Conservation (phyloP, 768 basidiomycete species). For the Strobilomyces echinocephalus region DNA sequence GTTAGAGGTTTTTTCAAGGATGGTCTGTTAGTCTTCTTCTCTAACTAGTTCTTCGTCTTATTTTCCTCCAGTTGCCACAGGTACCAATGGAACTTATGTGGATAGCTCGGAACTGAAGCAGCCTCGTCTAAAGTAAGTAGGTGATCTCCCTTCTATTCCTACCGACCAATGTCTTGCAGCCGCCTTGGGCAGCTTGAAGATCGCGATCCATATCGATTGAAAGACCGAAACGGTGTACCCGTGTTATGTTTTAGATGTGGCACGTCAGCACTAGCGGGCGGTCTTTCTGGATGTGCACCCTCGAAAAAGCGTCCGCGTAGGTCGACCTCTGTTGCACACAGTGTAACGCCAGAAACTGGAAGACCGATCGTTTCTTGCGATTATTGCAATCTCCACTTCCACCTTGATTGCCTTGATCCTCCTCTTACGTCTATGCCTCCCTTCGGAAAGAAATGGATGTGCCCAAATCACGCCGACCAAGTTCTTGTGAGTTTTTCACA, state of each 20-base stretch:
- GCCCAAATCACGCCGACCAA: slow-evolving; percentile 93
- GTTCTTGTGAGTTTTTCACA: slow-evolving; percentile 55
- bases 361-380: slow-evolving; percentile 89
- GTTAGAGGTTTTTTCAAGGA: slow-evolving; percentile 81
- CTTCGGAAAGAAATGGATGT: slow-evolving; percentile 95
- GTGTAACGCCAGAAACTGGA: slow-evolving; percentile 49
- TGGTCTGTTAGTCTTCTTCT: slow-evolving; percentile 45
- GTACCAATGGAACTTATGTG: slow-evolving; percentile 76
- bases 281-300: slow-evolving; percentile 48
- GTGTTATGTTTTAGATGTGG: slow-evolving; percentile 92
- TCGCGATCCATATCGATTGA: slow-evolving; percentile 81
- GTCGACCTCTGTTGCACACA: slow-evolving; percentile 37
- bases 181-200: slow-evolving; percentile 89
- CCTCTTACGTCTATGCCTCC: slow-evolving; percentile 83
- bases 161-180: slow-evolving; percentile 34
- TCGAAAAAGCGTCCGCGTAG: slow-evolving; percentile 52
- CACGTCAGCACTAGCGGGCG: slow-evolving; percentile 65
- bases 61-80: slow-evolving; percentile 60
- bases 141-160: slow-evolving; percentile 3
- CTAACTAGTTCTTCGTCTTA: slow-evolving; percentile 13
- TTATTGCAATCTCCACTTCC: slow-evolving; percentile 93
- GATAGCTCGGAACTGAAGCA: slow-evolving; percentile 73
- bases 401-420: slow-evolving; percentile 93
- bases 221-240: slow-evolving; percentile 76
- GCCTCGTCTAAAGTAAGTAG: slow-evolving; percentile 75